Percentiles rank a stretch among this genome's conserved stretches.
phyloP scores from a whole-genome alignment of 1,284 basidiomycete genomes.

The Trametes hirsuta region DNA sequence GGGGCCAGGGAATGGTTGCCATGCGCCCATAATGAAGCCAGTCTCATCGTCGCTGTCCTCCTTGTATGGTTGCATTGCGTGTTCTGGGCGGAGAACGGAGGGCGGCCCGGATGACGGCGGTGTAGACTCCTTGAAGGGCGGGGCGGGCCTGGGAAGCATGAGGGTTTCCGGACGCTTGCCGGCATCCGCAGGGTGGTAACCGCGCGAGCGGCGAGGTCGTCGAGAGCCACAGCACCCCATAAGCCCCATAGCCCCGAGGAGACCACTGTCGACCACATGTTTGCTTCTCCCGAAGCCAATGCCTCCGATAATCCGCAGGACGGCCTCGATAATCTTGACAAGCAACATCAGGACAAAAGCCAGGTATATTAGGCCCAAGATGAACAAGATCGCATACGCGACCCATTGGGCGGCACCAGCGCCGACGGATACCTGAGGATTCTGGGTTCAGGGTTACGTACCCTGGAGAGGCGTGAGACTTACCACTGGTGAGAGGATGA shows the following conservation, averaged over 20 bases:
- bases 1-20: conserved; percentile 68
- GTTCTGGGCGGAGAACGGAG: conserved; percentile 77
- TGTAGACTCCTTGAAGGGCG: conserved; percentile 34
- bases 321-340: conserved; percentile 84
- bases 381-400: conserved; percentile 88
- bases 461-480: conserved; percentile 38
- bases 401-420: conserved; percentile 86
- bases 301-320: conserved; percentile 77
- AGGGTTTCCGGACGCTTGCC: conserved; percentile 32
- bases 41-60: conserved; percentile 81
- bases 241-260: conserved; percentile 81
- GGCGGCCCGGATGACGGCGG: conserved; percentile 63
- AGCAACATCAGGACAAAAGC: conserved; percentile 81
- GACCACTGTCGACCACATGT: conserved; percentile 80
- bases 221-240: conserved; percentile 74
- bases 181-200: conserved; percentile 27
- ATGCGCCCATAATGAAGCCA: conserved; percentile 84
- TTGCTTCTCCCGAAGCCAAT: conserved; percentile 86
- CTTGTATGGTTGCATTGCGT: conserved; percentile 72
- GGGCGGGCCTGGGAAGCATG: conserved; percentile 31
- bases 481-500: conserved; percentile 88
- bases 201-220: conserved; percentile 42
- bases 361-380: conserved; percentile 85
- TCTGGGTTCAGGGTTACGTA: conserved; percentile 18
- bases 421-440: conserved; percentile 75